Conservation (phyloP, 495 filamentous ascomycete genomes). For the Neurospora sp. region DNA sequence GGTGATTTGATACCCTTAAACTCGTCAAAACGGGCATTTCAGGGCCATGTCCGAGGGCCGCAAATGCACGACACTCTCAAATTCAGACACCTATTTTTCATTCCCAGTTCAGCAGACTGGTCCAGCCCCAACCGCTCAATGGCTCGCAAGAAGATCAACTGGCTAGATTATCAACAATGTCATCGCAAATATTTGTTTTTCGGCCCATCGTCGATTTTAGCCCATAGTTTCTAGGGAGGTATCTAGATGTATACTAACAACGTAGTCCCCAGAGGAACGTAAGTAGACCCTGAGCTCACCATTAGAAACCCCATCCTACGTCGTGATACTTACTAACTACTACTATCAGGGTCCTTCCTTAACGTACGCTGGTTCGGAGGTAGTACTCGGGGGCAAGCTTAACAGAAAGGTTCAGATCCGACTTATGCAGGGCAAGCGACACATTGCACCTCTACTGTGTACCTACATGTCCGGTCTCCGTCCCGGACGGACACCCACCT, state of each 20-base stretch:
- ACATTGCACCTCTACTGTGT: too few species aligned
- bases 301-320: too few species aligned
- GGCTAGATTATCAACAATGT: neutral
- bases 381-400: too few species aligned
- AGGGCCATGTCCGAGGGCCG: neutral
- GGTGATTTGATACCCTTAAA: neutral
- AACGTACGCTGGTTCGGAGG: too few species aligned
- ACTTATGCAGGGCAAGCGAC: too few species aligned
- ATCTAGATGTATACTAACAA: neutral
- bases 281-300: too few species aligned
- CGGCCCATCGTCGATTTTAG: neutral
- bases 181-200: neutral
- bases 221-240: neutral
- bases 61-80: neutral
- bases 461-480: too few species aligned
- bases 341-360: too few species aligned
- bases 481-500: too few species aligned
- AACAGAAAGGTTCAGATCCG: too few species aligned
- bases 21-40: neutral
- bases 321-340: too few species aligned
- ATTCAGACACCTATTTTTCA: neutral
- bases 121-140: neutral
- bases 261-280: neutral
- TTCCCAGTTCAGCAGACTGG: neutral
- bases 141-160: neutral